Evolutionary conservation across 768 basidiomycete genomes (phyloP), one percentile per base, ranked within the genome.

Genomic region (Boletellus emodensis): DNA sequence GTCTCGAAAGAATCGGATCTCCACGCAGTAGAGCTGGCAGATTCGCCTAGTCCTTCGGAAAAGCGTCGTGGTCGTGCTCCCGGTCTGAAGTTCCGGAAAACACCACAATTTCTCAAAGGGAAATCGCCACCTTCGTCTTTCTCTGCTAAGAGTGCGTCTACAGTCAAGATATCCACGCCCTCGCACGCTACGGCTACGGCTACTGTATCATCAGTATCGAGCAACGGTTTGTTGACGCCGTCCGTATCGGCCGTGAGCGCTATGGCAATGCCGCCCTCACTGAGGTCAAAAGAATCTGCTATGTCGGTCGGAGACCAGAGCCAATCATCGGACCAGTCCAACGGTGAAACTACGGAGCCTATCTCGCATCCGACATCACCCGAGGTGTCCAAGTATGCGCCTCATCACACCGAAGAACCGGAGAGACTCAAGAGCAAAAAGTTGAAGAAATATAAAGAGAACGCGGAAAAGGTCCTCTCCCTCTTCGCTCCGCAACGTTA

Each of bases 381-480:
- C 11, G 65, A 69, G 65, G 72, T 61, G 5, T 52, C 61, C 47
- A 71, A 67, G 47, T 51, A 58, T 20, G 24, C 48, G 5, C 58
- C 70, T 15, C 61, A 71, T 24, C 62, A 62, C 9, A 51, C 51
- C 5, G 75, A 77, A 44, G 72, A 79, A 50, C 72, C 75, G n/a
- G 78, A 83, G 60, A 84, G 81, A 63, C 72, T 73, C 53, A 84
- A 79, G 79, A 82, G 67, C 61, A 88, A 81, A 74, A 90, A 86
- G 69, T 66, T 89, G 68, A 87, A 85, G 76, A 90, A 84, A 72
- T 88, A 89, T 73, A 91, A 90, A 72, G 84, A 90, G 63, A 86
- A 84, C 54, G 88, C 90, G 3, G 89, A 90, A 74, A 91, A 91
- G 57, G 79, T 92, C 48, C 76, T 92, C 51, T 88, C 88, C 30